These are phyloP conservation scores for Clitoria ternatea DNA, from an alignment of 306 rosid genomes.

Conservation along the genomic window DNA sequence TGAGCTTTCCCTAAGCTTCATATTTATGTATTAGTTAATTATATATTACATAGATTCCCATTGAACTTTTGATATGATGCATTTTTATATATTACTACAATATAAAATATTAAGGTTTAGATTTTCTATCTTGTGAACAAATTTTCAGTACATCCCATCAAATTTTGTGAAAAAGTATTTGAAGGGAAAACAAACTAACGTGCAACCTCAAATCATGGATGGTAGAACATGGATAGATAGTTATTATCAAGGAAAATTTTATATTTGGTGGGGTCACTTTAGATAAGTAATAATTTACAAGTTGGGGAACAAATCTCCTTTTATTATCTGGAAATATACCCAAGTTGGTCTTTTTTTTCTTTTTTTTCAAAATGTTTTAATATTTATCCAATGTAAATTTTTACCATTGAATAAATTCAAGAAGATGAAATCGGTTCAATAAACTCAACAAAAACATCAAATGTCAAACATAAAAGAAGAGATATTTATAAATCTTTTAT, in stretches of 20 bases:
- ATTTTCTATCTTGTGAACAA: neutral
- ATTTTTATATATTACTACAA: neutral
- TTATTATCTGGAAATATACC: slow-evolving; percentile 3
- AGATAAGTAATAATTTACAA: slow-evolving; percentile 12
- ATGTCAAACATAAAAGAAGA: neutral
- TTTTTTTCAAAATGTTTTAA: neutral
- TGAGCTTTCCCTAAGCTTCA: neutral
- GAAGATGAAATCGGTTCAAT: neutral
- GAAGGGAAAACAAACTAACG: neutral
- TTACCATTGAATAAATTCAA: neutral
- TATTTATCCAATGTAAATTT: neutral
- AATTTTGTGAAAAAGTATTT: neutral
- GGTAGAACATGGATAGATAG: neutral
- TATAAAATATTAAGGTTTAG: neutral
- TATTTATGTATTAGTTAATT: too few relatives aligned
- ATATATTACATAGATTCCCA: too few relatives aligned
- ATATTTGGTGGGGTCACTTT: slow-evolving; percentile 40
- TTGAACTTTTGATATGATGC: too few relatives aligned
- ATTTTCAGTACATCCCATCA: neutral
- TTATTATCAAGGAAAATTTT: neutral
- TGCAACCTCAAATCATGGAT: neutral
- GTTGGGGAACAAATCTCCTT: neutral
- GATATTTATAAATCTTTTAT: too few relatives aligned
- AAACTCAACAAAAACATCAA: neutral
- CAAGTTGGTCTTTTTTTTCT: neutral